Conservation (phyloP, 495 filamentous ascomycete genomes). For the Xylona heveae region DNA sequence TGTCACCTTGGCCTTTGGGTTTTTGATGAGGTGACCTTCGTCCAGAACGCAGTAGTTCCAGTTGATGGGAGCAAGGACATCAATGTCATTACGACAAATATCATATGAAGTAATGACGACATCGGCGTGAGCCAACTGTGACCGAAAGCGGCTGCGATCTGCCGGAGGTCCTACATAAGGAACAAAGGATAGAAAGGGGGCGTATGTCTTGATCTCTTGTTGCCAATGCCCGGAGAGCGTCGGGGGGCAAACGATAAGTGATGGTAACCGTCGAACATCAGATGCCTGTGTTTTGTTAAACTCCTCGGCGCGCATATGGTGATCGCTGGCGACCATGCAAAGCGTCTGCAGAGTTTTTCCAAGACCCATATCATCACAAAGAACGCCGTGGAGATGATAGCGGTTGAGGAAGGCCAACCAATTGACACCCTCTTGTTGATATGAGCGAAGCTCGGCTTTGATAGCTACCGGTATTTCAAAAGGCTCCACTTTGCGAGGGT, state of each 20-base stretch:
- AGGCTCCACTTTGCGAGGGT: slow-evolving; percentile 83
- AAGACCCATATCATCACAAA: slow-evolving; percentile 98
- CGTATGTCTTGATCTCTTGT: slow-evolving; percentile 86
- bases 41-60: slow-evolving; percentile 98
- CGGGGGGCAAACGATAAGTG: slow-evolving; percentile 86
- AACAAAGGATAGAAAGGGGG: slow-evolving; percentile 74
- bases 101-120: slow-evolving; percentile 96
- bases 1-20: slow-evolving; percentile 83
- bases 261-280: slow-evolving; percentile 64
- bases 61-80: slow-evolving; percentile 56
- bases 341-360: slow-evolving; percentile 95
- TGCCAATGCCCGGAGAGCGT: slow-evolving; percentile 98
- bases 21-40: slow-evolving; percentile 97
- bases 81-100: slow-evolving; percentile 83
- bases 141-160: slow-evolving; percentile 48
- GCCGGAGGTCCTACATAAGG: slow-evolving; percentile 77
- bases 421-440: slow-evolving; percentile 97
- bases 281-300: slow-evolving; percentile 54
- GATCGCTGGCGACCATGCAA: slow-evolving; percentile 94
- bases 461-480: slow-evolving; percentile 90
- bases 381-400: slow-evolving; percentile 92
- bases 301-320: slow-evolving; percentile 81
- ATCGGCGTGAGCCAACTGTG: slow-evolving; percentile 51
- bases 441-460: slow-evolving; percentile 85
- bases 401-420: slow-evolving; percentile 97